Conservation (phyloP, 306 rosid species). For the Quercus mongolica region DNA sequence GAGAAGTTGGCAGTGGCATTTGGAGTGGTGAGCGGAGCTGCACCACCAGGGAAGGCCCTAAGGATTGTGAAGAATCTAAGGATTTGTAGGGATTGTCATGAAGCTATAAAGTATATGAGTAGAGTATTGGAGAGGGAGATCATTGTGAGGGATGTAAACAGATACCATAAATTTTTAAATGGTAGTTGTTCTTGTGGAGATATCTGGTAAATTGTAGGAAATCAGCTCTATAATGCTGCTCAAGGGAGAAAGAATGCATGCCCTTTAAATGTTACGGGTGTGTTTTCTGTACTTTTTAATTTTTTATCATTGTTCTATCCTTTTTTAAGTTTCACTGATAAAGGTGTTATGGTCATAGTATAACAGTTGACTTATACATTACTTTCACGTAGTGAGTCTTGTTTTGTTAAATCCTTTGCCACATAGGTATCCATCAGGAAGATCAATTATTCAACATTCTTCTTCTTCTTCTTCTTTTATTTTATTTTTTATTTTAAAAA, state of each 20-base stretch:
- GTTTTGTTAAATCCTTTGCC: neutral
- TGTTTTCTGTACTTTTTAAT: neutral
- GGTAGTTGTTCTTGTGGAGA: constrained; percentile 75
- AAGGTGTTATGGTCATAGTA: no score
- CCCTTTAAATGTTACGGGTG: neutral
- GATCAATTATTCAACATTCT: neutral
- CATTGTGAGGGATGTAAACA: constrained; percentile 74
- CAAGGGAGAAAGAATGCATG: neutral
- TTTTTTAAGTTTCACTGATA: no score
- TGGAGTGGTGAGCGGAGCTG: constrained; percentile 62
- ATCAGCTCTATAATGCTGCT: neutral
- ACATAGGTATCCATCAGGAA: neutral
- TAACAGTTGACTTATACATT: no score
- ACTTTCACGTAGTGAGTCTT: neutral
- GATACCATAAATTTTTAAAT: constrained; percentile 69
- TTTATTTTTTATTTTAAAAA: no score
- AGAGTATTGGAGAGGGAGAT: constrained; percentile 68
- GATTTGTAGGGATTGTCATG: constrained; percentile 83
- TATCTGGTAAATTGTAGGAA: constrained; percentile 46
- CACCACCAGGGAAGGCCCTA: constrained; percentile 59
- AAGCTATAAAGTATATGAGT: constrained; percentile 68
- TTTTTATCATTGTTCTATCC: no score
- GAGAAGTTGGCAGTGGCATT: constrained; percentile 88
- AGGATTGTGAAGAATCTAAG: constrained; percentile 84
- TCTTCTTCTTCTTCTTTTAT: no score